Evolutionary conservation across 371 early-diverging fungal species (phyloP), one percentile per base, ranked within the genome.

Genomic region (Mortierella sp.): DNA sequence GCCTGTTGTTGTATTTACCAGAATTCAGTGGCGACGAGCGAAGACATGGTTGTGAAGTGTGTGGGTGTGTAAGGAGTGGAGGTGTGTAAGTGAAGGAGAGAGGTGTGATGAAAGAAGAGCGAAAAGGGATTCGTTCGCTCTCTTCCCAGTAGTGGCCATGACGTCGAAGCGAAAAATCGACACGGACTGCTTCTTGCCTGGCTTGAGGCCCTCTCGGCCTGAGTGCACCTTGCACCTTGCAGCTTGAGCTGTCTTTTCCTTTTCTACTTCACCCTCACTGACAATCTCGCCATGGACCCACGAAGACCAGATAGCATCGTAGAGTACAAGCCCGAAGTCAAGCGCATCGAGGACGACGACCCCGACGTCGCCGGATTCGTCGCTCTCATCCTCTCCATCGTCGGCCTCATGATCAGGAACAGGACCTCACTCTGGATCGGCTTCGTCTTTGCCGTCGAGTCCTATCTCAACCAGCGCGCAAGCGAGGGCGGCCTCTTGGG

Each of bases 331-430:
- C 86, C 86, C 19, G 86, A 85, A 44, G 79, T 81, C 53, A 81
- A 76, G 72, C 81, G 81, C 44, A 73, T 78, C 54, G 86, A 85
- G 61, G 86, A 85, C 11, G 86, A 85, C 34, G 86, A 85, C 24
- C 86, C 86, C 5, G 86, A 85, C 44, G 86, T 85, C 19, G 81
- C 78, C 34, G 86, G 86, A 26, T 85, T 85, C 43, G 74, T 85
- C 11, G 86, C 86, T 4, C 51, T 85, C 14, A 76, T 85, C 26
- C 44, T 79, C 55, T 81, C 81, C 48, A 71, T 85, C n/a, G 74
- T 78, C 55, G 86, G 86, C 8, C 69, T 85, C 69, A 78, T 85
- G 79, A 76, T 81, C n/a, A 80, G 78, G 81, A 84, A 84, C 46
- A 78, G 85, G 24, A 77, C 78, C 19, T 57, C 73, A 24, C 78